Evolutionary conservation across 495 filamentous ascomycete genomes (phyloP), one percentile per base, ranked within the genome.

Genomic region (Lophiotrema nucula): DNA sequence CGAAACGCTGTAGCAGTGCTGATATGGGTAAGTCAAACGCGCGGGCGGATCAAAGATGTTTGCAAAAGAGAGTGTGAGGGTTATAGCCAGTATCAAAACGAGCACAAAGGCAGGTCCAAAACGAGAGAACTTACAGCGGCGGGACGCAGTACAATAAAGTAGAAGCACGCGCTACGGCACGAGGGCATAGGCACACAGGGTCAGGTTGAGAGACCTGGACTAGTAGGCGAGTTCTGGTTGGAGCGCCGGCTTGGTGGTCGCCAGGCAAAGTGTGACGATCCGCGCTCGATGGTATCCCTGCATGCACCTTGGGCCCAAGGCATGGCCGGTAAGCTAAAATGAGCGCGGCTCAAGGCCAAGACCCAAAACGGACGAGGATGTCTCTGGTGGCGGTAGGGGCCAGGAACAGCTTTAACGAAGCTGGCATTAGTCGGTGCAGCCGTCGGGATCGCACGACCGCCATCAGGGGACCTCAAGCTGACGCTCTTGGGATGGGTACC

Each of bases 131-230:
- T 47, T 28, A 50, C 39, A 19, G 25, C 38, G 16, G 53, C 47
- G 60, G 60, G 60, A 63, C 53, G 19, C 23, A 39, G 60, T 27
- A 51, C 27, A 47, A 19, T 52, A 57, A 63, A 26, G 60, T 63
- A 62, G 38, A 42, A 33, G 22, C 23, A 23, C 46, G 27, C 51
- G 53, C 45, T 49, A 54, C 26, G 60, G 16, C 41, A 46, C 49
- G 50, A 39, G 15, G 43, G 39, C 45, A 42, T 42, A 28, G 58
- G 22, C 35, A 16, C 43, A 31, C 4, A 13, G 24, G 13, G 27
- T 12, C 19, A 21, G 15, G 15, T 18, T 18, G 15, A 26, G 22
- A 28, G 31, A 27, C 33, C 56, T 52, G 56, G 56, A 27, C 49
- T n/a, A 53, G 41, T 41, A 31, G 44, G 45, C 19, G 24, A 38